These are phyloP conservation scores for Candida peoriensis DNA, from an alignment of 805 yeast genomes.

Conservation along the genomic window DNA sequence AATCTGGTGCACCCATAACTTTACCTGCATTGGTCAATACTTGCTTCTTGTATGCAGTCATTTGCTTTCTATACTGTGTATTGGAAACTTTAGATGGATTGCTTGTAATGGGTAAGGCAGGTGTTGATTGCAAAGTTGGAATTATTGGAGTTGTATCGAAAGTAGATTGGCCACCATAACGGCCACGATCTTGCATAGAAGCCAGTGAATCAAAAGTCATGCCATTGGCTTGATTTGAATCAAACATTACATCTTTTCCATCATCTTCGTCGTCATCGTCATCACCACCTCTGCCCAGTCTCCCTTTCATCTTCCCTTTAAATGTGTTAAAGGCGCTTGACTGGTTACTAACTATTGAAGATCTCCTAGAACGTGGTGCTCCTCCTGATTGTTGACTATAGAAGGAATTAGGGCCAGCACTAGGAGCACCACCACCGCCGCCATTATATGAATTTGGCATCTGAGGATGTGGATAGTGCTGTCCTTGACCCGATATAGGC, in stretches of 20 bases:
- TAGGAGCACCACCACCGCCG: too few species aligned
- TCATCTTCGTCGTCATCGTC: slow-evolving; percentile 34
- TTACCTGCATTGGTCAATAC: slow-evolving; percentile 42
- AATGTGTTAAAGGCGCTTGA: slow-evolving; percentile 11
- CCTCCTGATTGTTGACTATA: slow-evolving; percentile 20
- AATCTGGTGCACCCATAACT: slow-evolving; percentile 27
- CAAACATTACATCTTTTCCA: slow-evolving; percentile 30
- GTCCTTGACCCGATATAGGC: too few species aligned
- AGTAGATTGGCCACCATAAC: slow-evolving; percentile 46
- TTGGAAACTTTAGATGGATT: slow-evolving; percentile 33
- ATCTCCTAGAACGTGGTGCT: slow-evolving; percentile 16
- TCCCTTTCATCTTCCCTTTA: slow-evolving; percentile 10
- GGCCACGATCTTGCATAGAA: slow-evolving; percentile 60
- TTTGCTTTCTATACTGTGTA: slow-evolving; percentile 63
- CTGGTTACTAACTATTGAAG: slow-evolving; percentile 15
- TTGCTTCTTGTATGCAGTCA: slow-evolving; percentile 62
- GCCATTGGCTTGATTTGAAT: slow-evolving; percentile 28
- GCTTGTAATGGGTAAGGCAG: slow-evolving; percentile 14
- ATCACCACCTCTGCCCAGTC: slow-evolving; percentile 22
- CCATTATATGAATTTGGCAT: too few species aligned
- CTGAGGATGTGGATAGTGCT: slow-evolving; percentile 1
- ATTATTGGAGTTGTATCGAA: slow-evolving; percentile 69
- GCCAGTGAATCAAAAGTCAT: slow-evolving; percentile 62
- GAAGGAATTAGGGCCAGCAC: slow-evolving; percentile 10
- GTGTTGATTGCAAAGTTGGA: slow-evolving; percentile 51